These are phyloP conservation scores for Malbranchea cinnamomea DNA, from an alignment of 2,329 filamentous ascomycete genomes.

Conservation along the genomic window DNA sequence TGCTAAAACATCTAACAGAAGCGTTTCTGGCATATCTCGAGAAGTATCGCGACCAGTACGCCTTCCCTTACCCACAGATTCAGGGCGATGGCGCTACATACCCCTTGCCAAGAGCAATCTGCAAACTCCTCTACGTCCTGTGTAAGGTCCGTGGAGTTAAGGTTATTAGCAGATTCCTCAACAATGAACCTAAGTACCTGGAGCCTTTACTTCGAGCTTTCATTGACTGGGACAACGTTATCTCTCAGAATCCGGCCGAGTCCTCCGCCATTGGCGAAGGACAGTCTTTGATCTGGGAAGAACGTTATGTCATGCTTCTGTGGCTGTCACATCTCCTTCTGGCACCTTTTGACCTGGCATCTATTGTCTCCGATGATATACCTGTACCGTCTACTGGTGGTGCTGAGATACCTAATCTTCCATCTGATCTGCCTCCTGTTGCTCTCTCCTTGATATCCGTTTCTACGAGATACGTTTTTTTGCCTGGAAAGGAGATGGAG, in stretches of 20 bases:
- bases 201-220: constrained; percentile 65
- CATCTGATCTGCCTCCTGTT: constrained; percentile 50
- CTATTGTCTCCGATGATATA: constrained; percentile 49
- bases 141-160: constrained; percentile 93
- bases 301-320: constrained; percentile 71
- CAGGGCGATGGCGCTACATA: constrained; percentile 18
- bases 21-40: constrained; percentile 56
- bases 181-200: constrained; percentile 74
- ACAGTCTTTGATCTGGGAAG: constrained; percentile 57
- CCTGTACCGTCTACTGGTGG: constrained; percentile 22
- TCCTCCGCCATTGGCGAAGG: constrained; percentile 11
- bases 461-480: constrained; percentile 54
- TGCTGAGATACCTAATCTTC: constrained; percentile 29
- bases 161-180: constrained; percentile 78
- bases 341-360: constrained; percentile 78
- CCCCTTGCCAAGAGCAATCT: constrained; percentile 55
- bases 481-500: constrained; percentile 74
- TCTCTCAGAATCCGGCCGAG: constrained; percentile 8
- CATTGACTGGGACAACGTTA: constrained; percentile 38
- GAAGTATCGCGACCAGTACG: constrained; percentile 28
- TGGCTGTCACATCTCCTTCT: constrained; percentile 76
- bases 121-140: constrained; percentile 69
- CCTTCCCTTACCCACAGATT: constrained; percentile 19
- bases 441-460: constrained; percentile 55
- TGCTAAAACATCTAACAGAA: constrained; percentile 60